Base-by-base conservation (phyloP, 1,284 basidiomycete genomes). In the Pterulicium gracile region DNA sequence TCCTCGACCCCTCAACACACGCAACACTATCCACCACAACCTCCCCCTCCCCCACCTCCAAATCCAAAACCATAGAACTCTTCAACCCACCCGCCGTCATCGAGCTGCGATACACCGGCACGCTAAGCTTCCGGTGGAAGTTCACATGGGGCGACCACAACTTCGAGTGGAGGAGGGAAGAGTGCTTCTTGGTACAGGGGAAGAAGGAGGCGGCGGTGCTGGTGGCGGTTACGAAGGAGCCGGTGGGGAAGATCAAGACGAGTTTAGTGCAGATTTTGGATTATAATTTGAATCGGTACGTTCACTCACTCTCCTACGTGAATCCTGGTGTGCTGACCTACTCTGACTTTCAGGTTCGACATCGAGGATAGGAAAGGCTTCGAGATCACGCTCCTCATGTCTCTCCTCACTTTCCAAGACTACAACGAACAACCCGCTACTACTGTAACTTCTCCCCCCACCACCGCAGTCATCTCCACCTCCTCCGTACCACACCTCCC, bases 191-290 rank as follows among this genome's bases (percentile, higher is more conserved):
- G 57, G 62, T 91, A 39, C 77, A 88, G 39, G n/a, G n/a, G n/a
- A 88, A 88, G 57, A 86, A 88, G 2, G 88, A 92, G 54, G 88
- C 88, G 3, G 81, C 83, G 7, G 85, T 92, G 1, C 72, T 89
- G 2, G 80, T 89, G 10, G 87, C 86, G 0, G 69, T 86, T 21
- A 87, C 83, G 13, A 88, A 83, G 57, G 83, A 87, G 45, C 75
- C 81, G 0, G 67, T 77, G 3, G 81, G 80, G 4, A 72, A 77
- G 27, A 65, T 81, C 42, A 81, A 77, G 55, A 79, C 81, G 1
- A 65, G 73, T 0, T 69, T 79, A 1, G 67, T 90, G n/a, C 86
- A 89, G 57, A 75, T 91, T n/a, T 67, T 91, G 14, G 86, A 91
- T 59, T 91, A 91, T 56, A 91, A 91, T 55, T 67, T 89, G 22